Base-by-base conservation (phyloP, 2,329 filamentous ascomycete genomes). In the Triangularia setosa region DNA sequence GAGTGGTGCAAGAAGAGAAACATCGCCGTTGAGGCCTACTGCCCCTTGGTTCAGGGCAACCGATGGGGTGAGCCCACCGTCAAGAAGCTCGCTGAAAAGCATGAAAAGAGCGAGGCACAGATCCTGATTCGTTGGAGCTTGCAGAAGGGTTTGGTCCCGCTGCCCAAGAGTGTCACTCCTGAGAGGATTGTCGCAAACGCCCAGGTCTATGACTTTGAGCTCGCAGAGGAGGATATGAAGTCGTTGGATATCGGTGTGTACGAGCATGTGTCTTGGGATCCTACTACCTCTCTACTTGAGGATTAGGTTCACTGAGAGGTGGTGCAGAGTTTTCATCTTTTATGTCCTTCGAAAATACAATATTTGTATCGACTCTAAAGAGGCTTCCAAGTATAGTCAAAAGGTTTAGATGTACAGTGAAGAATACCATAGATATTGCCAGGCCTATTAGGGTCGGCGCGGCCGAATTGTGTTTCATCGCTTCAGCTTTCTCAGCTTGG, bases 71-170 rank as follows among this genome's bases (percentile, higher is more conserved):
- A 96, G 68, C 79, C 84, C 67, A 85, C 83, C 12, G 79, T 95
- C 30, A 81, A 84, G 65, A 80, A 80, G 14, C 77, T 96, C 63
- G 86, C 88, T 0, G 80, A 88, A 71, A 93, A 92, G 78, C 86
- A 95, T 74, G 81, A 81, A 68, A 93, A 90, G 78, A 85, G 85
- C 7, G 85, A 89, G 65, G 89, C 90, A 9, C 93, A 96, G 80
- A 79, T 96, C 9, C 76, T 97, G 72, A 78, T 96, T 58, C 84
- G 92, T 67, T 97, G 92, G 84, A 90, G 90, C 69, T 75, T 96
- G 76, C 90, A 96, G 77, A 93, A 91, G 78, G 89, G 86, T 3
- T 87, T 86, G 74, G 82, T 86, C 12, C 84, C 87, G 40, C 79
- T 89, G 66, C 87, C 87, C 63, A 90, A 89, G 80, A 87, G 84